phyloP scores from a whole-genome alignment of 495 filamentous ascomycete genomes.

The Letharia columbiana region DNA sequence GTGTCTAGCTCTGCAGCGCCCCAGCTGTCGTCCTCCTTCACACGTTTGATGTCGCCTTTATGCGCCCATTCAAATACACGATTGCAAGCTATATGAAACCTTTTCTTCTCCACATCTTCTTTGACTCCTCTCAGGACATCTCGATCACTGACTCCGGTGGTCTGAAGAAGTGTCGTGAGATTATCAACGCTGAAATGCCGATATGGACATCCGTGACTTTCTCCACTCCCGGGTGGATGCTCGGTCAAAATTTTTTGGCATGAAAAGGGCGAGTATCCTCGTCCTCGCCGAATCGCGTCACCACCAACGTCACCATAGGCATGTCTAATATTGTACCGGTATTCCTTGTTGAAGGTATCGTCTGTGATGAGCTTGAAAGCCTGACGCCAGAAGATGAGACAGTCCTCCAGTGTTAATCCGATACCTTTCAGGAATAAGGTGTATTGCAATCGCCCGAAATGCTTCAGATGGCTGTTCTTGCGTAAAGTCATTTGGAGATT shows the following conservation, averaged over 20 bases:
- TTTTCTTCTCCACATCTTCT: conserved; percentile 79
- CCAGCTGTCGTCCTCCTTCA: conserved; percentile 75
- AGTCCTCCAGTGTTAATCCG: conserved; percentile 83
- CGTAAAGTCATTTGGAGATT: conserved; percentile 77
- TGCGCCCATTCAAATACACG: conserved; percentile 86
- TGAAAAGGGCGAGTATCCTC: conserved; percentile 80
- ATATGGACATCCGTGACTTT: conserved; percentile 92
- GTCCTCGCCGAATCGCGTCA: conserved; percentile 72
- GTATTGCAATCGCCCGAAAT: conserved; percentile 92
- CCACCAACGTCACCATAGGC: conserved; percentile 91
- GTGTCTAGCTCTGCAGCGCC: conserved; percentile 77
- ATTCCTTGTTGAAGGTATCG: conserved; percentile 89
- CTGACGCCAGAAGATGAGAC: conserved; percentile 87
- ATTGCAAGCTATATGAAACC: conserved; percentile 96
- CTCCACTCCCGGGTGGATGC: conserved; percentile 69
- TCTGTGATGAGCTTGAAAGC: conserved; percentile 77
- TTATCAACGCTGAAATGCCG: conserved; percentile 86
- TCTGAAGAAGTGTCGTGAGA: conserved; percentile 61
- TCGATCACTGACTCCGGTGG: conserved; percentile 66
- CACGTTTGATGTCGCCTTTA: conserved; percentile 77
- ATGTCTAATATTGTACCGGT: conserved; percentile 93
- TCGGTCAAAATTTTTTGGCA: conserved; percentile 93
- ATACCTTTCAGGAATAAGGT: conserved; percentile 96
- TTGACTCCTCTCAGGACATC: conserved; percentile 70
- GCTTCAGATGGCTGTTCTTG: conserved; percentile 80